Evolutionary conservation across 768 basidiomycete species (phyloP).

Genomic region (Royoungia palumana): DNA sequence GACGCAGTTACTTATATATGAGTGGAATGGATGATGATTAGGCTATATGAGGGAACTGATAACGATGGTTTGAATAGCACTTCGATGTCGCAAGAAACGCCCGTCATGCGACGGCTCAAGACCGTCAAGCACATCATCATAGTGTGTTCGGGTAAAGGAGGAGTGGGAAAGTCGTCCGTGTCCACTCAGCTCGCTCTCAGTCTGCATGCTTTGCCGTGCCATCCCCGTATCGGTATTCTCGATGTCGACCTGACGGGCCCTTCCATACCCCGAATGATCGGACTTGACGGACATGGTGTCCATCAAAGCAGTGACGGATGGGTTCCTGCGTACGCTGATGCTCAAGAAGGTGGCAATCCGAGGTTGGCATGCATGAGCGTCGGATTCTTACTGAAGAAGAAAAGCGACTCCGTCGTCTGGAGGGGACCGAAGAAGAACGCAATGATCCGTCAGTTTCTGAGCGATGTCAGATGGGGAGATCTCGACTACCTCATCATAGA

Average conservation of each 20-base stretch:
- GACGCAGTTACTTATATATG: not conserved
- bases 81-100: slow-evolving; percentile 42
- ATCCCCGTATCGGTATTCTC: slow-evolving; percentile 77
- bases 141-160: slow-evolving; percentile 95
- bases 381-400: slow-evolving; percentile 87
- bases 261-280: slow-evolving; percentile 93
- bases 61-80: no score
- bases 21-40: no score
- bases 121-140: slow-evolving; percentile 84
- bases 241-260: slow-evolving; percentile 95
- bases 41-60: no score
- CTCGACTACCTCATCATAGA: slow-evolving; percentile 92
- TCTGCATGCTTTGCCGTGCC: slow-evolving; percentile 67
- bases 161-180: slow-evolving; percentile 98
- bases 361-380: slow-evolving; percentile 95
- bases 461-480: slow-evolving; percentile 93
- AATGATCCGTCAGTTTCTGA: slow-evolving; percentile 94
- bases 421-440: slow-evolving; percentile 98
- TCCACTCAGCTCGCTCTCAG: slow-evolving; percentile 88
- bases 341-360: slow-evolving; percentile 46
- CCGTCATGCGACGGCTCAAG: slow-evolving; percentile 67
- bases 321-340: slow-evolving; percentile 96
- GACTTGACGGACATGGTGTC: slow-evolving; percentile 80
- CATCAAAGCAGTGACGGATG: slow-evolving; percentile 95
- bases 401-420: slow-evolving; percentile 95